These are phyloP conservation scores for Diphasiastrum complanatum DNA, from an alignment of 83 land plant species.

Conservation along the genomic window DNA sequence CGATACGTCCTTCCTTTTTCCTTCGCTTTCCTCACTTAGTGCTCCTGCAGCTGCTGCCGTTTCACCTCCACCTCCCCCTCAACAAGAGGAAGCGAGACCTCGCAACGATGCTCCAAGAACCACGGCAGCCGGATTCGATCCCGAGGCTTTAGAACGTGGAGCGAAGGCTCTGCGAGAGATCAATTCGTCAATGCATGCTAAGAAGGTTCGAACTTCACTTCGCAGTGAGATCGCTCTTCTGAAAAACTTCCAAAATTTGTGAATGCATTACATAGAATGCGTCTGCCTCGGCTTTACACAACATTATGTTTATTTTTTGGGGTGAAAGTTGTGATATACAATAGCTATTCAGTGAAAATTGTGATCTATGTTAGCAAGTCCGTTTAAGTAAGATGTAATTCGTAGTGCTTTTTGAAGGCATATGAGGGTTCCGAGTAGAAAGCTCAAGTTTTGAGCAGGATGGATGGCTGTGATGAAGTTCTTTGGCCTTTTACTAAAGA, in stretches of 20 bases:
- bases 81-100: constrained; percentile 25
- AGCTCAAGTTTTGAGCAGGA: too few species aligned
- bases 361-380: too few species aligned
- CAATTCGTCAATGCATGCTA: constrained; percentile 47
- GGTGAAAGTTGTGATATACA: too few species aligned
- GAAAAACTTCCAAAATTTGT: neutral
- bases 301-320: neutral
- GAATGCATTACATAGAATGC: neutral
- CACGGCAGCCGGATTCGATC: constrained; percentile 81
- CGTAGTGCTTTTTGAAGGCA: too few species aligned
- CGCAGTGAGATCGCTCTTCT: neutral
- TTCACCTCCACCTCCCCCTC: constrained; percentile 17
- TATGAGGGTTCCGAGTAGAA: too few species aligned
- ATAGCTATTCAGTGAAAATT: too few species aligned
- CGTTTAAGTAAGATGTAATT: too few species aligned
- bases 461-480: too few species aligned
- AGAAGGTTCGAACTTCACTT: constrained; percentile 40
- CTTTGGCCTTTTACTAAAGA: too few species aligned
- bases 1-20: constrained; percentile 29
- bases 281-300: neutral
- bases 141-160: constrained; percentile 80
- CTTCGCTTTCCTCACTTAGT: constrained; percentile 25
- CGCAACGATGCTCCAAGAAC: constrained; percentile 80
- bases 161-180: constrained; percentile 67
- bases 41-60: constrained; percentile 14